Evolutionary conservation across 305 asterid genomes (phyloP).

Genomic region (Ilex paraguariensis): DNA sequence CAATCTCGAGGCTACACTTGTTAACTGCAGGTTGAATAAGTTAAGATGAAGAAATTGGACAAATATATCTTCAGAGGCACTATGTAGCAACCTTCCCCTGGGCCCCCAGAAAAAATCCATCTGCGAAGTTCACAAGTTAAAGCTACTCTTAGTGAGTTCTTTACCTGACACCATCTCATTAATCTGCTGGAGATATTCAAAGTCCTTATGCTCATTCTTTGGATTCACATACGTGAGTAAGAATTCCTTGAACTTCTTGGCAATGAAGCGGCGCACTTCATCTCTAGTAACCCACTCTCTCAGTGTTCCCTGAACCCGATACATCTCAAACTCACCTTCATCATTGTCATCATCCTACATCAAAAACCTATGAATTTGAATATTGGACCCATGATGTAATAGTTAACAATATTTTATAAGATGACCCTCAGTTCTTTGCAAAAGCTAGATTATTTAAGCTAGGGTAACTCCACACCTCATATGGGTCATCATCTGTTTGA

Average conservation of each 20-base stretch:
- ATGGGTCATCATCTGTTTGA: conserved; percentile 72
- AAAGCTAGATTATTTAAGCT: conserved; percentile 5
- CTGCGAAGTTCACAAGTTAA: too few species aligned
- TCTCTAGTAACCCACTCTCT: conserved; percentile 97
- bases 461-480: conserved; percentile 44
- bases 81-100: conserved; percentile 6
- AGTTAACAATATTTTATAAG: not conserved
- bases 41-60: conserved; percentile 10
- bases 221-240: conserved; percentile 79
- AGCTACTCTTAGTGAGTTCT: not conserved
- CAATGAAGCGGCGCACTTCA: conserved; percentile 96
- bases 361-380: conserved; percentile 10
- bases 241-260: conserved; percentile 83
- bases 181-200: conserved; percentile 86
- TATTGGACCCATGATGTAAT: not conserved
- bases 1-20: conserved; percentile 90
- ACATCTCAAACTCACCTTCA: conserved; percentile 79
- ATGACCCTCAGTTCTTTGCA: conserved; percentile 1
- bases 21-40: conserved; percentile 50
- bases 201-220: conserved; percentile 72
- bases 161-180: conserved; percentile 94
- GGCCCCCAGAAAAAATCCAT: too few species aligned
- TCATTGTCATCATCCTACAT: conserved; percentile 82
- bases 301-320: conserved; percentile 83
- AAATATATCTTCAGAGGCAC: conserved; percentile 6